Conservation (phyloP, 352 stramenopile genomes). For the Pythium phragmitis region DNA sequence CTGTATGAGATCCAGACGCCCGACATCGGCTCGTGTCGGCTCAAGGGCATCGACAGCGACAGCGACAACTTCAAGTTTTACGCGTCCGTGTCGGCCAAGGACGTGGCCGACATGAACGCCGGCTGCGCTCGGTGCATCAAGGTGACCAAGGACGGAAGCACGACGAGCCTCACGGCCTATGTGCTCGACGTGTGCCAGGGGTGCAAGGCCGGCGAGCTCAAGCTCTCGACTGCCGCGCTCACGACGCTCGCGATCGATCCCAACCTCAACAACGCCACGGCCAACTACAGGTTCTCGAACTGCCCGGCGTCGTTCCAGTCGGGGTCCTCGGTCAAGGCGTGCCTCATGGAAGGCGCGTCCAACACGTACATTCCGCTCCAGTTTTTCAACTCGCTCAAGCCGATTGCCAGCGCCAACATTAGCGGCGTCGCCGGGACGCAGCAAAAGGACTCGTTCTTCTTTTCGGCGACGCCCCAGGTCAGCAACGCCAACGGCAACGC, state of each 20-base stretch:
- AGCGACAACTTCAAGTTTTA: slow-evolving; percentile 83
- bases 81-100: slow-evolving; percentile 63
- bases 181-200: slow-evolving; percentile 71
- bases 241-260: slow-evolving; percentile 41
- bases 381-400: slow-evolving; percentile 79
- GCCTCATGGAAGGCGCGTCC: slow-evolving; percentile 79
- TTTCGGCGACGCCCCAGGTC: slow-evolving; percentile 49
- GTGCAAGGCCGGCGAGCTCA: slow-evolving; percentile 42
- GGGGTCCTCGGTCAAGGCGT: slow-evolving; percentile 70
- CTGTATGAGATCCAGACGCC: slow-evolving; percentile 60
- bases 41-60: slow-evolving; percentile 52
- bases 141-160: slow-evolving; percentile 45
- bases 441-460: slow-evolving; percentile 59
- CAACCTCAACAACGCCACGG: slow-evolving; percentile 47
- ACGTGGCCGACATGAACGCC: slow-evolving; percentile 45
- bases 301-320: slow-evolving; percentile 58
- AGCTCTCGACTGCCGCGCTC: slow-evolving; percentile 56
- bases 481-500: slow-evolving; percentile 34
- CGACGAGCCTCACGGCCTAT: slow-evolving; percentile 50
- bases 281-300: slow-evolving; percentile 59
- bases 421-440: slow-evolving; percentile 48
- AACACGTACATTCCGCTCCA: slow-evolving; percentile 80
- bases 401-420: slow-evolving; percentile 62
- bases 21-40: slow-evolving; percentile 63
- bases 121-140: slow-evolving; percentile 77